Base-by-base conservation (phyloP, 2,329 filamentous ascomycete species). In the Penicillium sclerotiorum region DNA sequence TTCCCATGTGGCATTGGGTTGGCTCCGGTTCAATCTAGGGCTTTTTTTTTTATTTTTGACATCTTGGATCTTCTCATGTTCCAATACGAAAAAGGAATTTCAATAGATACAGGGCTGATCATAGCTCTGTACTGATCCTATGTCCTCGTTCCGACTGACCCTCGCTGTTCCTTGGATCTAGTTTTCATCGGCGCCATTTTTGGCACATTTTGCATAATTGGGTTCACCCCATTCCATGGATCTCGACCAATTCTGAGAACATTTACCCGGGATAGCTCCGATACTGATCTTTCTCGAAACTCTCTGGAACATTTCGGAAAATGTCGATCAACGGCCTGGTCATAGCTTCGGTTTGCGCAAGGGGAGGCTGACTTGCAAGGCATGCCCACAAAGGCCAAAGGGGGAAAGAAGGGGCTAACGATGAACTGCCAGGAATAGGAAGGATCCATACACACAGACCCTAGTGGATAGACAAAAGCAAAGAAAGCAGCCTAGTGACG, bases 1-100 rank as follows among this genome's bases (percentile, higher is more conserved):
- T 23, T 53, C 39, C 58, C 58, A 61, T 59, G 57, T 61, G 58
- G 57, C 47, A 40, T 50, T 49, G 47, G 21, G 30, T 38, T 40
- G 32, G 39, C 32, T 42, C 37, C 38, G 45, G 44, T 45, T 45
- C 15, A 43, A 44, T 23, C 21, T n/a, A n/a, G n/a, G n/a, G n/a
- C n/a, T 7, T 2, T 13, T 20, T 21, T 36, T n/a, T n/a, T n/a
- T n/a, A n/a, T n/a, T n/a, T n/a, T n/a, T n/a, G n/a, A n/a, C n/a
- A n/a, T n/a, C n/a, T n/a, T n/a, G n/a, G n/a, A n/a, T n/a, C n/a
- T n/a, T n/a, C n/a, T n/a, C n/a, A n/a, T n/a, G n/a, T n/a, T n/a
- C n/a, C n/a, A 28, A 28, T 28, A 28, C 25, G 25, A 28, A 28
- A 28, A n/a, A n/a, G n/a, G n/a, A n/a, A n/a, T n/a, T n/a, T n/a